Percentiles rank a stretch among this genome's conserved stretches.
Evolutionary conservation across 2,329 filamentous ascomycete genomes (phyloP).

Genomic region (Hypoxylon rubiginosum): DNA sequence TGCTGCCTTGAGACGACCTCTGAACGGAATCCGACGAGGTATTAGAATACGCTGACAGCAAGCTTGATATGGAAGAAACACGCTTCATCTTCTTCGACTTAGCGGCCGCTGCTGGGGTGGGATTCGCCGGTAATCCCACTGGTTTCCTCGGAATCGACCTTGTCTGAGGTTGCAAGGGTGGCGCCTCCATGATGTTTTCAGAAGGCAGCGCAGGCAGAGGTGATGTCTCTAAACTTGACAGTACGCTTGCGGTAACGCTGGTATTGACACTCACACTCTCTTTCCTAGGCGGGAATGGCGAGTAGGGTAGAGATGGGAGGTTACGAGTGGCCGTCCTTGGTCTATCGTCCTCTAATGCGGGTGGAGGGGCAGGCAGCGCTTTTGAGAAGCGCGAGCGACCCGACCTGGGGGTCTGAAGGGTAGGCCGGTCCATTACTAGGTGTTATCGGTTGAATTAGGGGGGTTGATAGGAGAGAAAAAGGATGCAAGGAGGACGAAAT

Average conservation of each 20-base stretch:
- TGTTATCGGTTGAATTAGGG: conserved; percentile 40
- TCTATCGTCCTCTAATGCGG: conserved; percentile 44
- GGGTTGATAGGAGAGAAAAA: conserved; percentile 28
- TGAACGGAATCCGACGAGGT: conserved; percentile 61
- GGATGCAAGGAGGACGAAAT: conserved; percentile 35
- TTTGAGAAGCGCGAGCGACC: conserved; percentile 71
- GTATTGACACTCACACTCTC: conserved; percentile 43
- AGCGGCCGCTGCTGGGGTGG: conserved; percentile 22
- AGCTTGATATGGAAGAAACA: conserved; percentile 65
- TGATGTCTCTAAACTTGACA: conserved; percentile 47
- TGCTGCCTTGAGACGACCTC: conserved; percentile 58
- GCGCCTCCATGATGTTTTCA: conserved; percentile 42
- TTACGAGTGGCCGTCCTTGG: conserved; percentile 42
- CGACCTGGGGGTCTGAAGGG: conserved; percentile 54
- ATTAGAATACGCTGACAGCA: conserved; percentile 68
- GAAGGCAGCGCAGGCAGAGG: conserved; percentile 51
- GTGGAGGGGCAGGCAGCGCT: conserved; percentile 66
- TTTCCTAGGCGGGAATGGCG: conserved; percentile 50
- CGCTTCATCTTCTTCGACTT: conserved; percentile 55
- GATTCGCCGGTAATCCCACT: conserved; percentile 42
- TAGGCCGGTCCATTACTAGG: conserved; percentile 43
- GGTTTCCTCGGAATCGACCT: conserved; percentile 58
- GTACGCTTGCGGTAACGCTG: conserved; percentile 44
- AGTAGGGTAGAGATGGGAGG: conserved; percentile 43
- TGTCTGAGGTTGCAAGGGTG: conserved; percentile 39